phyloP scores from a whole-genome alignment of 257 asterid genomes.

The Thymus mandschuricus region DNA sequence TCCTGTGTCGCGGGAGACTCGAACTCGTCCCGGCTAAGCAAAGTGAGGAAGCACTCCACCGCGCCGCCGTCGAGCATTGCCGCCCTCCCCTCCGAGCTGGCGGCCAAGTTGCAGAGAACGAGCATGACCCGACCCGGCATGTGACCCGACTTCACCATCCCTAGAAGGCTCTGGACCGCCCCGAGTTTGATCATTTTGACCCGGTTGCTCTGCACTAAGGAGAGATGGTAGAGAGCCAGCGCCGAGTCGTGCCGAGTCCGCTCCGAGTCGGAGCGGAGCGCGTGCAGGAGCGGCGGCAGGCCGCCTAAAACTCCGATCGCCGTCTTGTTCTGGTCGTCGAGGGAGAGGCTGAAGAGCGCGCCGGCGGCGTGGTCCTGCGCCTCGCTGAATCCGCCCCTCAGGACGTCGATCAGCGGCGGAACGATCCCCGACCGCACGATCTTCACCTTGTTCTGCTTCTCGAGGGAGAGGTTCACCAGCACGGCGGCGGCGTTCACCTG shows the following conservation, averaged over 20 bases:
- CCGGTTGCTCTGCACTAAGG: slow-evolving; percentile 79
- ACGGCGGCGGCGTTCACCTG: slow-evolving; percentile 85
- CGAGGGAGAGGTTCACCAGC: slow-evolving; percentile 80
- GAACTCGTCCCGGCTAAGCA: slow-evolving; percentile 51
- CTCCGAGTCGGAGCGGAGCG: slow-evolving; percentile 77
- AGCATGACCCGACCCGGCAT: slow-evolving; percentile 67
- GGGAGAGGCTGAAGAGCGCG: slow-evolving; percentile 83
- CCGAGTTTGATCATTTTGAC: slow-evolving; percentile 84
- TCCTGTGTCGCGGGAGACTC: slow-evolving; percentile 55
- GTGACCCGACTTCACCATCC: slow-evolving; percentile 70
- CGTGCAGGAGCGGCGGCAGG: slow-evolving; percentile 75
- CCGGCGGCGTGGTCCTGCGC: slow-evolving; percentile 97
- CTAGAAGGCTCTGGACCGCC: slow-evolving; percentile 55
- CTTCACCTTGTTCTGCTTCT: slow-evolving; percentile 79
- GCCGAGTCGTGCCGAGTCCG: slow-evolving; percentile 87
- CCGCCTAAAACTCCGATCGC: slow-evolving; percentile 97
- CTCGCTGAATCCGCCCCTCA: slow-evolving; percentile 63
- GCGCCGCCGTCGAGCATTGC: slow-evolving; percentile 76
- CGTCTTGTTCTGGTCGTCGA: slow-evolving; percentile 81
- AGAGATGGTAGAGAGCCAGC: slow-evolving; percentile 81
- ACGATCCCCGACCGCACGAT: slow-evolving; percentile 91
- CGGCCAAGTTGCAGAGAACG: slow-evolving; percentile 69
- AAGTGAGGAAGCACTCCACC: slow-evolving; percentile 59
- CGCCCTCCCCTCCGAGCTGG: slow-evolving; percentile 75
- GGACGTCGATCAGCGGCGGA: slow-evolving; percentile 73